These are phyloP conservation scores for Rusavskia elegans DNA, from an alignment of 495 filamentous ascomycete species.

Conservation along the genomic window DNA sequence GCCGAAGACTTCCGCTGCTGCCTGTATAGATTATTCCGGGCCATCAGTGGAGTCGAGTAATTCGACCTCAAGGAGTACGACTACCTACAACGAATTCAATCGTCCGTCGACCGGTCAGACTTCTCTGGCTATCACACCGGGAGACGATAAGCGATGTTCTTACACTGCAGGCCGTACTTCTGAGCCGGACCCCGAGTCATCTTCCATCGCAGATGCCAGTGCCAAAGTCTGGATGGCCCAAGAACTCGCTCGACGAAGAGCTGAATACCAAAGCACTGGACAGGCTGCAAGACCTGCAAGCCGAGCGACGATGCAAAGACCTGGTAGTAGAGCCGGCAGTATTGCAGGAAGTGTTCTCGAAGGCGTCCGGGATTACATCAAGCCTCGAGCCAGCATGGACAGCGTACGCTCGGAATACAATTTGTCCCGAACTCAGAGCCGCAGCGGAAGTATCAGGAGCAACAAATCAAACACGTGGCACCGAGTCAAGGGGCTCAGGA, in stretches of 20 bases:
- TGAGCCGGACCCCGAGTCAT: constrained; percentile 1
- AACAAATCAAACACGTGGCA: constrained; percentile 10
- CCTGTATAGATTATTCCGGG: constrained; percentile 9
- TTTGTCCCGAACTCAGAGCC: constrained; percentile 5
- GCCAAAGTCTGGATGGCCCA: constrained; percentile 11
- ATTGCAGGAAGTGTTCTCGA: constrained; percentile 9
- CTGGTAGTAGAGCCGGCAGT: constrained; percentile 6
- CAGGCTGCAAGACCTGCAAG: constrained; percentile 6
- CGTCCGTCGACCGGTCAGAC: constrained; percentile 14
- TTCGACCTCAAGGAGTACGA: constrained; percentile 12
- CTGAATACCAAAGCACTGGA: constrained; percentile 8
- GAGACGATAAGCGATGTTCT: constrained; percentile 8
- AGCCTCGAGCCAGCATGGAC: constrained; percentile 9
- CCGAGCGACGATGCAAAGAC: neutral
- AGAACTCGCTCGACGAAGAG: constrained; percentile 9
- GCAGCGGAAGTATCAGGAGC: constrained; percentile 12
- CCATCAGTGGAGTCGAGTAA: constrained; percentile 11
- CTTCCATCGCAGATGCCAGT: constrained; percentile 3
- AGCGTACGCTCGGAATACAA: constrained; percentile 9
- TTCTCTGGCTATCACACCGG: constrained; percentile 9
- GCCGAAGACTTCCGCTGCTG: constrained; percentile 12
- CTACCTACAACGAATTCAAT: constrained; percentile 10
- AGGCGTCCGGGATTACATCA: constrained; percentile 14
- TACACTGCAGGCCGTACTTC: neutral
- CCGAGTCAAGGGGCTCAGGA: constrained; percentile 8